Evolutionary conservation across 176 grass and related monocot genomes (phyloP).

Genomic region (Oryza glumipatula): DNA sequence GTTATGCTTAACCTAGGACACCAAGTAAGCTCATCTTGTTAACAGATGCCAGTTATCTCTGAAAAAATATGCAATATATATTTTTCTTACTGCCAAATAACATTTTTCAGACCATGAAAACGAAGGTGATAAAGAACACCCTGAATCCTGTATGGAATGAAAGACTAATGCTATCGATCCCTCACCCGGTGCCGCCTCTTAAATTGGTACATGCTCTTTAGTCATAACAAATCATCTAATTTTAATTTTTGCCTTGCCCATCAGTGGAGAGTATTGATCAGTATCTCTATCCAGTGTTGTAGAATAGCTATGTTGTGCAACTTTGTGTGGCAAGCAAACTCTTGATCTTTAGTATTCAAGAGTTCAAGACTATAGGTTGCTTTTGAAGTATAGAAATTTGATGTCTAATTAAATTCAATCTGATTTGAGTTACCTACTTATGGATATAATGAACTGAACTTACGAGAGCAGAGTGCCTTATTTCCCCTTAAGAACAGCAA

Average conservation of each 20-base stretch:
- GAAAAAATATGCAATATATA: not conserved
- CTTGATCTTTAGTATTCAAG: not conserved
- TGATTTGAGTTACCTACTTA: not conserved
- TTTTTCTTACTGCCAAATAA: conserved; percentile 14
- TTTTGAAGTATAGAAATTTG: not conserved
- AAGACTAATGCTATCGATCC: conserved; percentile 87
- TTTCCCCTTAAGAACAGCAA: not conserved
- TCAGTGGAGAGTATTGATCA: conserved; percentile 15
- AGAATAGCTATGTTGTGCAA: not conserved
- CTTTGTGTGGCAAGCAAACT: not conserved
- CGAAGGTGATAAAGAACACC: conserved; percentile 93
- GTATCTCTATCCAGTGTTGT: not conserved
- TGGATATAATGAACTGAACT: not conserved
- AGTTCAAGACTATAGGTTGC: not conserved
- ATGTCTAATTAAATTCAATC: conserved; percentile 11
- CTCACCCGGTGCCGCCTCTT: conserved; percentile 74
- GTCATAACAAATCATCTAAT: not conserved
- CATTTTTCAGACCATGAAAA: conserved; percentile 78
- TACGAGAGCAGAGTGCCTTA: not conserved
- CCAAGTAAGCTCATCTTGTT: conserved; percentile 59
- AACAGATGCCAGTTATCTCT: not conserved
- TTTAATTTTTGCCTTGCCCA: not conserved
- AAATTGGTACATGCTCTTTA: conserved; percentile 60
- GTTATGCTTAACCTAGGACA: conserved; percentile 87
- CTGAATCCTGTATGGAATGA: conserved; percentile 97